A percentile compares a stretch with the other conserved stretches of the same genome.
Evolutionary conservation across 2,329 filamentous ascomycete genomes (phyloP).

Genomic region (Hypoxylon sp.): DNA sequence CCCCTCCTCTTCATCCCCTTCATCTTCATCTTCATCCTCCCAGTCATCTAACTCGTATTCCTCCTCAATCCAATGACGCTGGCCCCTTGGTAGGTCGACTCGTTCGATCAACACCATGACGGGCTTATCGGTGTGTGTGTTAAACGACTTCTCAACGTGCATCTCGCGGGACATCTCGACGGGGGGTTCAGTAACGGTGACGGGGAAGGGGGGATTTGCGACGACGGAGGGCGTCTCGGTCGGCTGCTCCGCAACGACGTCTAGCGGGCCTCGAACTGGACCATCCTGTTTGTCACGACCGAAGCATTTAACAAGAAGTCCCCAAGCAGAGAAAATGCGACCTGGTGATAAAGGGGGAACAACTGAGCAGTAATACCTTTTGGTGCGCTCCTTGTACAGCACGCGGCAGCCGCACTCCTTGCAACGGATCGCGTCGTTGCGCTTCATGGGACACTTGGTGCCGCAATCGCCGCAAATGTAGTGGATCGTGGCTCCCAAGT

Average conservation of each 20-base stretch:
- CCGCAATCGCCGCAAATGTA: conserved; percentile 91
- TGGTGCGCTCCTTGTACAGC: conserved; percentile 97
- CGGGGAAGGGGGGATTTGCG: too few relatives aligned
- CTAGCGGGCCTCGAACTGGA: conserved; percentile 96
- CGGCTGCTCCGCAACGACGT: not conserved
- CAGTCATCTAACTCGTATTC: too few relatives aligned
- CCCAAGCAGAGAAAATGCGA: not conserved
- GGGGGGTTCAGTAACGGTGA: too few relatives aligned
- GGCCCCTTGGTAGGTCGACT: not conserved
- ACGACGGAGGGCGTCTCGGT: not conserved
- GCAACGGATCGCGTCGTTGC: conserved; percentile 86
- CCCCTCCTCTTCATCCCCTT: too few relatives aligned
- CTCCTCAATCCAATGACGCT: not conserved
- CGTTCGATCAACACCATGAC: not conserved
- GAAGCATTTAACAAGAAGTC: not conserved
- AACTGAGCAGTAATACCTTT: conserved; percentile 74
- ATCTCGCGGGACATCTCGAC: not conserved
- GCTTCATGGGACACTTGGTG: conserved; percentile 79
- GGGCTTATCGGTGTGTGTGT: too few relatives aligned
- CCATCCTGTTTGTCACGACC: conserved; percentile 76
- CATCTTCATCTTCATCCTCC: too few relatives aligned
- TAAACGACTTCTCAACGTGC: too few relatives aligned
- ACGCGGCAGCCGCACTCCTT: conserved; percentile 95
- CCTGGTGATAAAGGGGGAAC: not conserved
- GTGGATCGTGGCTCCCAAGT: conserved; percentile 69